These are phyloP conservation scores for Nicotiana tomentosiformis DNA, from an alignment of 257 asterid species.

Conservation along the genomic window DNA sequence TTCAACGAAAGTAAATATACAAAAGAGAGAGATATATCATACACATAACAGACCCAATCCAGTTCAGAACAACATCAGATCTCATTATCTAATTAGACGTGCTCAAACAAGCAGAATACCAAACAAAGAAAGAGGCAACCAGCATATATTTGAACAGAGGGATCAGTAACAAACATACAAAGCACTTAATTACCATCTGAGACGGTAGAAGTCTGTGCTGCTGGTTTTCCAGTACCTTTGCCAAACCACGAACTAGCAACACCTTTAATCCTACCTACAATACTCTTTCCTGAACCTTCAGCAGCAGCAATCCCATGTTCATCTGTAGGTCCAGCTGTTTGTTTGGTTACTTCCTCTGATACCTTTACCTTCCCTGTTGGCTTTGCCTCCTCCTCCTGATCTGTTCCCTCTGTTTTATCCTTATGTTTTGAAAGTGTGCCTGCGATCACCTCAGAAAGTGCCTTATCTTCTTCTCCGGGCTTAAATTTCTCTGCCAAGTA, in stretches of 20 bases:
- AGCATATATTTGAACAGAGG: neutral
- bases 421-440: slow-evolving; percentile 29
- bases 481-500: slow-evolving; percentile 44
- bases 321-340: slow-evolving; percentile 21
- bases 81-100: neutral
- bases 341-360: slow-evolving; percentile 37
- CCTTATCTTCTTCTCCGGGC: slow-evolving; percentile 77
- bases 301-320: neutral
- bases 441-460: slow-evolving; percentile 49
- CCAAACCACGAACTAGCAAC: slow-evolving; percentile 53
- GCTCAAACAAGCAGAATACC: neutral
- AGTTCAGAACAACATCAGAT: neutral
- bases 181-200: neutral
- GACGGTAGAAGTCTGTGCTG: neutral
- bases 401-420: slow-evolving; percentile 12
- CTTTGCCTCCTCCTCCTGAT: neutral
- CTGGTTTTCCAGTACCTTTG: slow-evolving; percentile 15
- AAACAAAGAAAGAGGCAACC: neutral
- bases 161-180: neutral
- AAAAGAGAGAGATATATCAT: no score
- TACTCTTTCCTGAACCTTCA: slow-evolving; percentile 38
- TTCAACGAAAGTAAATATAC: neutral
- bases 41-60: neutral
- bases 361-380: slow-evolving; percentile 30
- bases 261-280: slow-evolving; percentile 44